Evolutionary conservation across 805 yeast genomes (phyloP), one percentile per base, ranked within the genome.

Genomic region (Tetrapisispora taiwanensis): DNA sequence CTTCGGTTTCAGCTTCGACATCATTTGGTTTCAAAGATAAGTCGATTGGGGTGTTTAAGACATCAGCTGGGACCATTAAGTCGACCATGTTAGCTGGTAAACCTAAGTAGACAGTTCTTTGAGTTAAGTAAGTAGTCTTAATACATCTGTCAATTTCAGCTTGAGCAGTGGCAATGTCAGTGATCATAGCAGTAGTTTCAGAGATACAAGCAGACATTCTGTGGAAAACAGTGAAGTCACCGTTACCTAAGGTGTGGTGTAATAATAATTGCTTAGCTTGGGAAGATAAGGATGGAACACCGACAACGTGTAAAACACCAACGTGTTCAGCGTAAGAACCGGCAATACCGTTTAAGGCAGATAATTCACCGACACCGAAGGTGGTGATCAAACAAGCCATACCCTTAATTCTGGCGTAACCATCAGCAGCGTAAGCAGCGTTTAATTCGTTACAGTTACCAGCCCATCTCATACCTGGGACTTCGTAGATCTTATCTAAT

Each of bases 271-370:
- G 82, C 62, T 80, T 74, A 52, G 81, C 76, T 62, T 81, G 86
- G 33, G 94, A 75, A 28, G 81, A 70, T 56, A 78, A 70, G 44
- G 90, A 79, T 51, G 95, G 95, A 46, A 83, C 84, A 62, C 95
- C 95, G 36, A 85, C 95, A 54, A 85, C 75, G 68, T 85, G 94
- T 52, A 85, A 68, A 53, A 84, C 65, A 55, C 92, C 92, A 50
- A 86, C 89, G 67, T 85, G 94, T 67, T 86, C 95, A 50, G 95
- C 89, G 67, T 78, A 85, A 42, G 92, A 72, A 55, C 95, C 95
- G 37, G 89, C 95, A 60, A 86, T 74, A 56, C 92, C 95, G 65
- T 84, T 84, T 55, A 84, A 70, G 12, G 94, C 90, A 26, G 84
- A 75, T 59, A 84, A 73, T 66, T 84, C 95, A 63, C 95, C 95